Conservation (phyloP, 495 filamentous ascomycete genomes). For the Tirmania nivea region DNA sequence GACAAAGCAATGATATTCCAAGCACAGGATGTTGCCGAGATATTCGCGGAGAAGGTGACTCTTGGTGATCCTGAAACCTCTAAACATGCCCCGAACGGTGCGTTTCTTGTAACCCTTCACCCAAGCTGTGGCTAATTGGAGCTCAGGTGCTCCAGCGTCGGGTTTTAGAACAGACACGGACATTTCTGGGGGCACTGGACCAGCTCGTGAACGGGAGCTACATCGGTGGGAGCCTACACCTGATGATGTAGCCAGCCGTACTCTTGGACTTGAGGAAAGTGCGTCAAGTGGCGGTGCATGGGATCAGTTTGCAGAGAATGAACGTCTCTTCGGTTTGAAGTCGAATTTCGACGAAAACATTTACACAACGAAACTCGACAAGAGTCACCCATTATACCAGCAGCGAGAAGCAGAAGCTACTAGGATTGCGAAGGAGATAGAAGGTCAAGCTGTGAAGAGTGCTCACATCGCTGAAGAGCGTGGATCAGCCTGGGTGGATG, state of each 20-base stretch:
- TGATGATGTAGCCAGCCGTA: conserved; percentile 30
- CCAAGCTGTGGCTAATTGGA: conserved; percentile 1
- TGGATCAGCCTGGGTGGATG: conserved; percentile 41
- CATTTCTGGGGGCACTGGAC: conserved; percentile 49
- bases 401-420: conserved; percentile 56
- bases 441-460: conserved; percentile 28
- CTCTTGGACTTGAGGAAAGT: conserved; percentile 30
- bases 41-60: conserved; percentile 31
- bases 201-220: conserved; percentile 47
- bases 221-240: conserved; percentile 57
- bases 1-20: conserved; percentile 62
- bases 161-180: conserved; percentile 68
- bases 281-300: conserved; percentile 30
- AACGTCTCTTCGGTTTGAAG: conserved; percentile 64
- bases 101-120: background rate
- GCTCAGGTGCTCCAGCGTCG: conserved; percentile 1
- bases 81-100: conserved; percentile 1
- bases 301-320: conserved; percentile 90
- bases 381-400: conserved; percentile 55
- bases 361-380: conserved; percentile 82
- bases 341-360: conserved; percentile 80
- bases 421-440: conserved; percentile 74
- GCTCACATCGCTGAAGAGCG: conserved; percentile 75
- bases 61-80: conserved; percentile 12
- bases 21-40: conserved; percentile 49